Base-by-base conservation (phyloP, 345 rosid species). In the Mangifera indica region DNA sequence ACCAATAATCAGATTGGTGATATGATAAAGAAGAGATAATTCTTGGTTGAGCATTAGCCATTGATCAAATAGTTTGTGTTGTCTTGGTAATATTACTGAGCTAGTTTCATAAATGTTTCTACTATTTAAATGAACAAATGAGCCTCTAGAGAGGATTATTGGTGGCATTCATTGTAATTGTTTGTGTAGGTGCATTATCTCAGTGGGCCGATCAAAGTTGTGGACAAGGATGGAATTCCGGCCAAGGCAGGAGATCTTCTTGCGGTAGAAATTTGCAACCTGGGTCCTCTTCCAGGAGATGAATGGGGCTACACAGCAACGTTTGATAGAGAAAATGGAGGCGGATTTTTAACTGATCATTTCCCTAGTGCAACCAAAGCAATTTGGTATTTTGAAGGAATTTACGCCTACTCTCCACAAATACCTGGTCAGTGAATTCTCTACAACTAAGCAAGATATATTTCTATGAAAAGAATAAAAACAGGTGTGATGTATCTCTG, bases 321-420 rank as follows among this genome's bases (percentile, higher is more conserved):
- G 1, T 88, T 87, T 70, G 95, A 94, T 78, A 89, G 95, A 78
- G 97, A 94, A 74, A 88, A 89, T 32, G 97, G 98, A 0, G 97
- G 97, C 2, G 93, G 97, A 40, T 92, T 87, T 69, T 70, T 94
- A 74, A 94, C 98, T 11, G 98, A 92, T 67, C 98, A 92, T 81
- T 90, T 94, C 67, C 98, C 98, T 51, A 63, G 84, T 70, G 93
- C 97, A 3, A 84, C 92, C 60, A 94, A 92, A 83, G 98, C 98
- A 71, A 89, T 94, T 81, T 92, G 98, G 96, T 86, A 90, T 70
- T 89, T 90, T 48, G 92, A 94, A 84, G 98, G 98, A 60, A 92
- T 94, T 25, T 89, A 85, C 68, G 93, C 97, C 11, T 84, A 87
- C 72, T 94, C 98, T 73, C 98, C 96, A 60, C 96, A 90, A 7